Conservation (phyloP, 225 moss, liverwort and hornwort species). For the Sphagnum contortum region DNA sequence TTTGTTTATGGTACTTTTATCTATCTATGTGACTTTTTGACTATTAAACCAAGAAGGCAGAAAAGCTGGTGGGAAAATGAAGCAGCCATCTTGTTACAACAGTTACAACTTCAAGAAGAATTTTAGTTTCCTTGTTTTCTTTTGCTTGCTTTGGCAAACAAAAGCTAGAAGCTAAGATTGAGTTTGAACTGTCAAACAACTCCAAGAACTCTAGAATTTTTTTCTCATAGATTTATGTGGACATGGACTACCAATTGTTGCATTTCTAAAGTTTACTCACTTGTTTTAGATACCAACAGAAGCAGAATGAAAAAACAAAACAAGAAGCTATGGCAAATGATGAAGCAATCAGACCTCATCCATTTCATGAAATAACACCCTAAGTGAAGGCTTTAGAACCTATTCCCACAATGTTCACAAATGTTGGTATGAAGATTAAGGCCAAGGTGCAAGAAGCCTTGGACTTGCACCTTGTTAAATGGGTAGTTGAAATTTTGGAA, state of each 20-base stretch:
- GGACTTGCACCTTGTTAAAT: slow-evolving; percentile 69
- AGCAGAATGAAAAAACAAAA: slow-evolving; percentile 49
- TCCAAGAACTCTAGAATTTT: too few species aligned
- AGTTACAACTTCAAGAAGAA: too few species aligned
- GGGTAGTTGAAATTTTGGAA: slow-evolving; percentile 64
- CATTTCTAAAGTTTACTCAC: neutral
- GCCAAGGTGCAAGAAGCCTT: slow-evolving; percentile 86
- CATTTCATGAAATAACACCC: slow-evolving; percentile 36
- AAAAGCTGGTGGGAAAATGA: too few species aligned
- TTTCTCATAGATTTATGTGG: neutral
- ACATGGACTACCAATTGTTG: neutral
- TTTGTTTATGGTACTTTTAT: too few species aligned
- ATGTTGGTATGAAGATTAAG: slow-evolving; percentile 89
- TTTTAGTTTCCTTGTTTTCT: too few species aligned
- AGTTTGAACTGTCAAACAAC: too few species aligned
- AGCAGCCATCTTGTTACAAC: too few species aligned
- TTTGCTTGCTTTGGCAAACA: too few species aligned
- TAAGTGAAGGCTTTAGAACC: slow-evolving; percentile 83
- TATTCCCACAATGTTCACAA: slow-evolving; percentile 83
- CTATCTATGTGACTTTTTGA: too few species aligned
- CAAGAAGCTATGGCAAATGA: slow-evolving; percentile 11
- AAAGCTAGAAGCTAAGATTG: too few species aligned
- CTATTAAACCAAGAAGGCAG: too few species aligned
- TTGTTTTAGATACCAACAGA: slow-evolving; percentile 72
- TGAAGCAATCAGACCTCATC: slow-evolving; percentile 24